phyloP scores from a whole-genome alignment of 2,329 filamentous ascomycete species.

The Aspergillus pseudoglaucus region DNA sequence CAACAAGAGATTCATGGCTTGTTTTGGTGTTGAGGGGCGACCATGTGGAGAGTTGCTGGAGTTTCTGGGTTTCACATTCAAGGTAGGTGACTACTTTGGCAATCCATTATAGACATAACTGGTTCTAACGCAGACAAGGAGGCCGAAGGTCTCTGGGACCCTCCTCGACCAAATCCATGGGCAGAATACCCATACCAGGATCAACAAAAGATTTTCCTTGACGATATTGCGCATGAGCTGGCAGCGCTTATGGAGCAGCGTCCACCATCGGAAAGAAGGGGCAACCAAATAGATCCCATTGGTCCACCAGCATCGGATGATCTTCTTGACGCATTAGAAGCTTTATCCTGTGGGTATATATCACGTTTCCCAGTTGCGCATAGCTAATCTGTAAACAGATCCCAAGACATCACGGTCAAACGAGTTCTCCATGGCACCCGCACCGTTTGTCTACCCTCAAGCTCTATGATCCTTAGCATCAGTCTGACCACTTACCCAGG shows the following conservation, averaged over 20 bases:
- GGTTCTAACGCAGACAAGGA: slow-evolving; percentile 9
- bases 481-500: slow-evolving; percentile 18
- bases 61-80: slow-evolving; percentile 50
- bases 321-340: slow-evolving; percentile 33
- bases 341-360: slow-evolving; percentile 26
- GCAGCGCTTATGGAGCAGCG: slow-evolving; percentile 44
- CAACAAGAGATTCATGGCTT: slow-evolving; percentile 59
- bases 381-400: slow-evolving; percentile 20
- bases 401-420: slow-evolving; percentile 19
- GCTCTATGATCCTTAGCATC: not conserved
- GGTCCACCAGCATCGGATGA: slow-evolving; percentile 32
- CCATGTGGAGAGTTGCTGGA: slow-evolving; percentile 52
- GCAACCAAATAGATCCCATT: slow-evolving; percentile 22
- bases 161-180: slow-evolving; percentile 31
- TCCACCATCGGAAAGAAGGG: slow-evolving; percentile 34
- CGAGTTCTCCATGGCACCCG: slow-evolving; percentile 25
- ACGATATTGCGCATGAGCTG: slow-evolving; percentile 56
- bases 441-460: slow-evolving; percentile 23
- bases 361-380: not conserved
- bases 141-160: slow-evolving; percentile 38
- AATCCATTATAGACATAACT: not conserved
- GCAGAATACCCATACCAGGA: slow-evolving; percentile 35
- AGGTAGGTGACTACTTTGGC: slow-evolving; percentile 28
- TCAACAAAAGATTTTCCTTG: slow-evolving; percentile 43
- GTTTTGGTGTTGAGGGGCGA: slow-evolving; percentile 52